These are phyloP conservation scores for Sambucus nigra DNA, from an alignment of 129 eudicot genomes.

Conservation along the genomic window DNA sequence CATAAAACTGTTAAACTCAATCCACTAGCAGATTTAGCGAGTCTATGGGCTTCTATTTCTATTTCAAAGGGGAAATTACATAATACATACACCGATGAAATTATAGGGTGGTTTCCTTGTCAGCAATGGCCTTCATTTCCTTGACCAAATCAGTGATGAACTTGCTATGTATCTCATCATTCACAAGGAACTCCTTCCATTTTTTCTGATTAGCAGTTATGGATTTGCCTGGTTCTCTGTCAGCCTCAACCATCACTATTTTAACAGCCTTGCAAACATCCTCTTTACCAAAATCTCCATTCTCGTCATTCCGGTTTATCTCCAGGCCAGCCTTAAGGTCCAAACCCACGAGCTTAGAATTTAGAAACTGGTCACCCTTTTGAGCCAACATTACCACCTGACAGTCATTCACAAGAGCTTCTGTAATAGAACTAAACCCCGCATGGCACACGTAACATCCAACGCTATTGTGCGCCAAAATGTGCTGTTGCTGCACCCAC, in stretches of 20 bases:
- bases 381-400: slow-evolving; percentile 37
- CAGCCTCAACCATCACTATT: slow-evolving; percentile 30
- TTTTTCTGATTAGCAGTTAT: slow-evolving; percentile 31
- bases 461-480: slow-evolving; percentile 43
- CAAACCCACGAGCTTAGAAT: slow-evolving; percentile 27
- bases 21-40: no score
- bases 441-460: slow-evolving; percentile 42
- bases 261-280: slow-evolving; percentile 32
- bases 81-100: no score
- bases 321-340: slow-evolving; percentile 44
- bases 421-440: slow-evolving; percentile 43
- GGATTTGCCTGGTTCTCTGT: slow-evolving; percentile 13
- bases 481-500: slow-evolving; percentile 59
- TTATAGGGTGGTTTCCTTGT: no score
- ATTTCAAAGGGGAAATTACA: no score
- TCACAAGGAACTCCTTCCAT: slow-evolving; percentile 32
- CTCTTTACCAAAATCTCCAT: slow-evolving; percentile 43
- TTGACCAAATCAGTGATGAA: slow-evolving; percentile 25
- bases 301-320: slow-evolving; percentile 47
- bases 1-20: no score
- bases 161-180: slow-evolving; percentile 24
- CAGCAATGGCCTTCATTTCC: slow-evolving; percentile 22
- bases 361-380: slow-evolving; percentile 37
- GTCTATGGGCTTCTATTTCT: no score
- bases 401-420: slow-evolving; percentile 42